Conservation (phyloP, 2,329 filamentous ascomycete species). For the Aureobasidium leucospermi region DNA sequence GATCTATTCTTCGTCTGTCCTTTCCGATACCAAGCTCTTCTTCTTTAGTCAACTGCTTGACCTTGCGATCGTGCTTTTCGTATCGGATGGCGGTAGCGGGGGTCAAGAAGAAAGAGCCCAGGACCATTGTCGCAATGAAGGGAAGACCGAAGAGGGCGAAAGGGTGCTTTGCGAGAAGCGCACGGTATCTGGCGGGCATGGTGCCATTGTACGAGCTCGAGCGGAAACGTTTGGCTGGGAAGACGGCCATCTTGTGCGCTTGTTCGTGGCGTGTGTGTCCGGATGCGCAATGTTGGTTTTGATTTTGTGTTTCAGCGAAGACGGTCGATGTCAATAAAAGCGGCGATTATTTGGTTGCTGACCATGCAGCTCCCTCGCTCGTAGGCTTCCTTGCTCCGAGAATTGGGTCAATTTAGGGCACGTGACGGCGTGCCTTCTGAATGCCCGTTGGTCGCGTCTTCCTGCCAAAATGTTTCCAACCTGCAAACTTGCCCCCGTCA, state of each 20-base stretch:
- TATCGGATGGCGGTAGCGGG: constrained; percentile 91
- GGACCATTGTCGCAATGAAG: constrained; percentile 83
- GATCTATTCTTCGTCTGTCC: constrained; percentile 62
- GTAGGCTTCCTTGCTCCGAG: neutral
- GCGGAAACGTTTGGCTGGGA: constrained; percentile 48
- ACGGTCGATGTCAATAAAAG: neutral
- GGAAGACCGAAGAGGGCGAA: constrained; percentile 92
- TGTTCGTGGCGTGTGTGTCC: neutral
- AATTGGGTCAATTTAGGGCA: neutral
- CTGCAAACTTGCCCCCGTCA: neutral
- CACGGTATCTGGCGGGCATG: constrained; percentile 70
- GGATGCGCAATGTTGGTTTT: neutral
- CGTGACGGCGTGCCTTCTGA: neutral
- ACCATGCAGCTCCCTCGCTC: neutral
- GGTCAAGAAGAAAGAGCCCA: constrained; percentile 87
- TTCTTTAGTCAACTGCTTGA: constrained; percentile 74
- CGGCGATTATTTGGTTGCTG: neutral
- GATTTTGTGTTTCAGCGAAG: neutral
- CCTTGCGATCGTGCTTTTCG: constrained; percentile 85
- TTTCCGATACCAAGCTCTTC: constrained; percentile 79
- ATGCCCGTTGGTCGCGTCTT: neutral
- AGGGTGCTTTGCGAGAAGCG: constrained; percentile 66
- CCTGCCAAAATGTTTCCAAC: neutral
- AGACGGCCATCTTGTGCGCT: constrained; percentile 25
- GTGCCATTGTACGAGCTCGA: constrained; percentile 53